Percentiles rank a stretch among this genome's conserved stretches.
These are phyloP conservation scores for Ogataea philodendri DNA, from an alignment of 805 yeast species.

Conservation along the genomic window DNA sequence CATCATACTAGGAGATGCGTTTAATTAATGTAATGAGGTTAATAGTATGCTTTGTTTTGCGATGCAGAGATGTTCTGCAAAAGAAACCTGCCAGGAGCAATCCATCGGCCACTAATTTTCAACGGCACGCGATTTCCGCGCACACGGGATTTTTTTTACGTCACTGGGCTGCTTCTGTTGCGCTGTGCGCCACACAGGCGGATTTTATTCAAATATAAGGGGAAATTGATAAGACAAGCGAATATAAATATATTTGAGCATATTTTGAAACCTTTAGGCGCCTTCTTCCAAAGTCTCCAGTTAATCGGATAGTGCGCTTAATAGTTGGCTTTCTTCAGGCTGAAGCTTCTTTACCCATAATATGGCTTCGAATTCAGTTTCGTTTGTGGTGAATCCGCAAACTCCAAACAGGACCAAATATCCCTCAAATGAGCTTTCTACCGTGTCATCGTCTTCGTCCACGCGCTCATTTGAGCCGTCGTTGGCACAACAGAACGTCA, in stretches of 20 bases:
- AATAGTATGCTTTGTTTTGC: constrained; percentile 4
- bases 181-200: constrained; percentile 9
- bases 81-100: constrained; percentile 5
- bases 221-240: constrained; percentile 10
- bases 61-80: background rate
- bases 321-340: too few species aligned
- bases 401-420: constrained; percentile 15
- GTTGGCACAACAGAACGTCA: constrained; percentile 12
- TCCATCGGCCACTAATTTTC: constrained; percentile 3
- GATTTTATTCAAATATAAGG: constrained; percentile 4
- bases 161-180: constrained; percentile 1
- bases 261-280: too few species aligned
- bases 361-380: constrained; percentile 16
- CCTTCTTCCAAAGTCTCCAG: too few species aligned
- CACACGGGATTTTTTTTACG: background rate
- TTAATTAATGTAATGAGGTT: constrained; percentile 10
- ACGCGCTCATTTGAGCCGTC: constrained; percentile 13
- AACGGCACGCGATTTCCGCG: too few species aligned
- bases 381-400: constrained; percentile 19
- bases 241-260: too few species aligned
- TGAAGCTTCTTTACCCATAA: too few species aligned
- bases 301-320: background rate
- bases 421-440: constrained; percentile 20
- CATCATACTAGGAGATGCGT: constrained; percentile 1
- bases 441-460: constrained; percentile 20